Base-by-base conservation (phyloP, 192 early-diverging fungal genomes). In the Backusella psychrophila region DNA sequence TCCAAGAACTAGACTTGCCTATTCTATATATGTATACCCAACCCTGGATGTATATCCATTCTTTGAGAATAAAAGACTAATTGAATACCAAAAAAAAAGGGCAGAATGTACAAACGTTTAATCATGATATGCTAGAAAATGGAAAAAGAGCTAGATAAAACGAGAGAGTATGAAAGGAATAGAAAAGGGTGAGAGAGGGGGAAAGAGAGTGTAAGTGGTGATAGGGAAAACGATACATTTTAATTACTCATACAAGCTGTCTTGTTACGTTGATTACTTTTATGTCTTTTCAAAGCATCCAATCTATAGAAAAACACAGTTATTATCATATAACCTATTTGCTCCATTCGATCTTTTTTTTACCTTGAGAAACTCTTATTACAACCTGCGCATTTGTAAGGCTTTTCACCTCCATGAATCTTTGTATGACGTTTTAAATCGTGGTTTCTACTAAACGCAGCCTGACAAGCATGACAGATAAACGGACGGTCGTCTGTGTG, bases 401-500 rank as follows among this genome's bases (percentile, higher is more conserved):
- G 93, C 79, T 94, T 94, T 59, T 88, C 82, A 12, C 92, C 89
- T 73, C 88, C 89, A 74, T 94, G 93, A 4, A 93, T 92, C 71
- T 91, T 89, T 80, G 90, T 87, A 73, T 94, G 93, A 4, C 93
- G 83, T 72, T 93, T 92, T 11, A 92, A 79, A 77, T 94, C 93
- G 71, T 93, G 91, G 76, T 93, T 90, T 63, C 93, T 87, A 36
- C 88, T 91, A 77, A 94, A 94, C 23, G 81, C 76, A 63, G 77
- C 76, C 11, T 63, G 59, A 36, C 81, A 82, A 15, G 74, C 38
- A 35, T 75, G 69, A 36, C 92, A 93, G 21, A 84, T 83, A 82
- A 88, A 96, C 0, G 93, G 92, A 15, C 93, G 86, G 71, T 92
- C 91, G 44, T 89, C 87, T 0, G 91, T 91, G 83, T 97, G 96